Evolutionary conservation across 768 basidiomycete species (phyloP).

Genomic region (Leccinum subtestaceum): DNA sequence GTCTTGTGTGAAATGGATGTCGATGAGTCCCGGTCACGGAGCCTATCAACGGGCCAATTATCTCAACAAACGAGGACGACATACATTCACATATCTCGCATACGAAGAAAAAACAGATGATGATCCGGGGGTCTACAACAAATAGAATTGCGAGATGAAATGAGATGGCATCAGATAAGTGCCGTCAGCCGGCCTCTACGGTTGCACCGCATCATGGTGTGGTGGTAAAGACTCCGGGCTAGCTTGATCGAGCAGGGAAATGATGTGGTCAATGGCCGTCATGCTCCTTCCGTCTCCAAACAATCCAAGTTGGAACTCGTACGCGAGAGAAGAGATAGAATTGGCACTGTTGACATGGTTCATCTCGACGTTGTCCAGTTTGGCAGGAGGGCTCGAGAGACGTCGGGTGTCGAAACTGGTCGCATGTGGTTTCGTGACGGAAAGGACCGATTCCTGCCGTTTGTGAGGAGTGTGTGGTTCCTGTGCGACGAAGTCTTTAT

Average conservation of each 20-base stretch:
- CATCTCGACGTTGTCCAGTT: slow-evolving; percentile 11
- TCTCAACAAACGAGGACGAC: slow-evolving; percentile 4
- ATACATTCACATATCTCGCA: slow-evolving; percentile 1
- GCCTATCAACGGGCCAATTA: not conserved
- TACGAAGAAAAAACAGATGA: not conserved
- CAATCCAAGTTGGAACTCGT: slow-evolving; percentile 24
- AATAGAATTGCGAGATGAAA: not conserved
- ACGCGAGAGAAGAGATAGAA: slow-evolving; percentile 28
- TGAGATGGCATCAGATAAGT: not conserved
- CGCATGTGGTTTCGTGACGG: not conserved
- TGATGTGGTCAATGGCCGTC: slow-evolving; percentile 24
- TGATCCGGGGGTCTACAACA: not conserved
- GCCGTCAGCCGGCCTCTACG: slow-evolving; percentile 9
- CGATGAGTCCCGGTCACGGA: not conserved
- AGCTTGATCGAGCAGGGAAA: slow-evolving; percentile 29
- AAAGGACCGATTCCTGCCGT: slow-evolving; percentile 15
- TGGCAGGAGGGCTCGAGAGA: slow-evolving; percentile 19
- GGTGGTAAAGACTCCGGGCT: slow-evolving; percentile 13
- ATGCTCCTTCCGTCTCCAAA: slow-evolving; percentile 26
- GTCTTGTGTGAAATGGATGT: not conserved
- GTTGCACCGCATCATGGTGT: not conserved
- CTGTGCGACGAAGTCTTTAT: slow-evolving; percentile 2
- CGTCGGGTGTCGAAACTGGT: not conserved
- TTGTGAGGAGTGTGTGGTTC: slow-evolving; percentile 4
- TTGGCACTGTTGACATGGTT: slow-evolving; percentile 16